These are phyloP conservation scores for Adansonia grandidieri DNA, from an alignment of 441 rosid species.

Conservation along the genomic window DNA sequence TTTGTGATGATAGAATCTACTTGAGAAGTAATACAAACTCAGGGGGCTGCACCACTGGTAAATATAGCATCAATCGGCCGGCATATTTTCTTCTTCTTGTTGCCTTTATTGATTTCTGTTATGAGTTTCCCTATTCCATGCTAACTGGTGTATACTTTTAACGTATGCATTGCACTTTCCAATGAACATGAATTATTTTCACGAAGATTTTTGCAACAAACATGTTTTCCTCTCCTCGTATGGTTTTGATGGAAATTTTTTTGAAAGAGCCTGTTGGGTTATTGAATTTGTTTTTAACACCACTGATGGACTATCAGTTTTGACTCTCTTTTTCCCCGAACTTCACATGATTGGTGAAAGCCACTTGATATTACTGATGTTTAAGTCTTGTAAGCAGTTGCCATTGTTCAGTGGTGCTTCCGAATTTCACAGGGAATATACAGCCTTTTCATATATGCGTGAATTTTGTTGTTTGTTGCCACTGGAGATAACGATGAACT, in stretches of 20 bases:
- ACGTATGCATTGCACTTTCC: neutral
- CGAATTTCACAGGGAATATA: neutral
- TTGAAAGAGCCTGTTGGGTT: neutral
- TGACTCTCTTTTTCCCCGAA: neutral
- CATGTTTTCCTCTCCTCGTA: neutral
- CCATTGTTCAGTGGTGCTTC: neutral
- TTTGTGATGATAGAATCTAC: conserved; percentile 30
- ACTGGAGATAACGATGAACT: neutral
- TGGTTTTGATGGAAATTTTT: neutral
- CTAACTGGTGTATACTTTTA: neutral
- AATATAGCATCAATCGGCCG: conserved; percentile 22
- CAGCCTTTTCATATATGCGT: neutral
- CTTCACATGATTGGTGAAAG: neutral
- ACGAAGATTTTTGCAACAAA: neutral
- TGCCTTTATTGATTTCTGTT: conserved; percentile 7
- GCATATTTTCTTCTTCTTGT: neutral
- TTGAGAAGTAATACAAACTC: conserved; percentile 32
- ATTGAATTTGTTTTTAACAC: neutral
- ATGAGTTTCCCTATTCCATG: neutral
- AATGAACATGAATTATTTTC: neutral
- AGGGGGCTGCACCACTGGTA: conserved; percentile 47
- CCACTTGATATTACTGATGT: neutral
- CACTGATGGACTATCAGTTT: neutral
- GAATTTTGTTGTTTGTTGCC: neutral
- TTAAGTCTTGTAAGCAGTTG: neutral